Conservation (phyloP, 139 green algal genomes). For the Tetradesmus obliquus region DNA sequence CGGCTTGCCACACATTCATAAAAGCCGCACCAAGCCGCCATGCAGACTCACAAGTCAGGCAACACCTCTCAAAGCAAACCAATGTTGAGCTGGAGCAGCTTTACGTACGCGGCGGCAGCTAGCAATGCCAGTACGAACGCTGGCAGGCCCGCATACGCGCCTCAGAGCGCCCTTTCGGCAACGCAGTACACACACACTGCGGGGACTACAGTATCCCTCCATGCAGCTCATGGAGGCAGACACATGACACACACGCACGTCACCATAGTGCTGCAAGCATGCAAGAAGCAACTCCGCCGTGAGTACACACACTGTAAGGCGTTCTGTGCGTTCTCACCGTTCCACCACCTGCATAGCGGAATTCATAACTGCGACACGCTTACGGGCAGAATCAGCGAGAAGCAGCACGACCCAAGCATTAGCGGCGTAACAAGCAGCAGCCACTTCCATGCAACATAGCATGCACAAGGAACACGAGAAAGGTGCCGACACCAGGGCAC, state of each 20-base stretch:
- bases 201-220: background rate
- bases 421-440: too few relatives aligned
- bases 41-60: background rate
- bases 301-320: background rate
- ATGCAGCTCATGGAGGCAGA: constrained; percentile 4
- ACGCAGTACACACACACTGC: background rate
- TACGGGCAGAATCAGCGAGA: background rate
- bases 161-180: background rate
- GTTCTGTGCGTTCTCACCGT: background rate
- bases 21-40: background rate
- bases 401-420: background rate
- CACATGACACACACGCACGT: background rate
- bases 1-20: background rate
- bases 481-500: too few relatives aligned
- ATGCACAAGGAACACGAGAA: too few relatives aligned
- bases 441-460: too few relatives aligned
- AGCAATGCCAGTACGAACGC: background rate
- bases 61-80: background rate
- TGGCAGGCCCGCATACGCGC: background rate
- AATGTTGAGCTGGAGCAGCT: background rate
- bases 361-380: background rate
- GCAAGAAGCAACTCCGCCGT: background rate
- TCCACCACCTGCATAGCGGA: background rate
- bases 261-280: background rate
- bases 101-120: background rate